Conservation (phyloP, 2,329 filamentous ascomycete species). For the Knoxdaviesia proteae region DNA sequence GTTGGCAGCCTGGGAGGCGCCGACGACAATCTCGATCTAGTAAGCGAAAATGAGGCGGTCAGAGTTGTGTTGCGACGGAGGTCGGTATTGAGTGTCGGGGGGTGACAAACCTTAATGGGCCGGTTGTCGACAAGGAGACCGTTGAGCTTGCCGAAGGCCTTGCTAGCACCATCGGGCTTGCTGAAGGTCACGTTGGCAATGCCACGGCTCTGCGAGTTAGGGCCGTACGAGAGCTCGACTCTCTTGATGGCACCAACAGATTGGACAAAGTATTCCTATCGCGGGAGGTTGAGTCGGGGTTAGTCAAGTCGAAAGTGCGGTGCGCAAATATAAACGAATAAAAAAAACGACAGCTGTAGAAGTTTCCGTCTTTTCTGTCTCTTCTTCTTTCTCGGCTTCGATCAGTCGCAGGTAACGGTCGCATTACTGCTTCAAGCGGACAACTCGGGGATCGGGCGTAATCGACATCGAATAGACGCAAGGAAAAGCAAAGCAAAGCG, state of each 20-base stretch:
- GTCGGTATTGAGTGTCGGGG: too few relatives aligned
- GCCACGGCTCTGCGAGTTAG: slow-evolving; percentile 76
- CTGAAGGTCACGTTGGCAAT: slow-evolving; percentile 77
- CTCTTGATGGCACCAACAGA: slow-evolving; percentile 79
- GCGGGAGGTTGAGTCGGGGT: slow-evolving; percentile 28
- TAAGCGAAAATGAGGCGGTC: neutral
- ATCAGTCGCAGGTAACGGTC: slow-evolving; percentile 7
- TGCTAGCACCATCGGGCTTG: slow-evolving; percentile 61
- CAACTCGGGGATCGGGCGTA: too few relatives aligned
- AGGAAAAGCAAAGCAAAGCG: too few relatives aligned
- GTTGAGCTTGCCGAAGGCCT: slow-evolving; percentile 68
- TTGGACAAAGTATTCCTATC: slow-evolving; percentile 87
- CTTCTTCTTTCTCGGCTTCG: too few relatives aligned
- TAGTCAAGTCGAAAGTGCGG: neutral
- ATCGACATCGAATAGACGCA: too few relatives aligned
- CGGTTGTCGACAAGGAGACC: slow-evolving; percentile 76
- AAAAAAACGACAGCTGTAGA: neutral
- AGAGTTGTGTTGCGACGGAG: neutral
- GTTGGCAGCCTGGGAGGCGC: slow-evolving; percentile 49
- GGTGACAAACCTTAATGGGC: slow-evolving; percentile 61
- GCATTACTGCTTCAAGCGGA: too few relatives aligned
- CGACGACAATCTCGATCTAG: slow-evolving; percentile 78
- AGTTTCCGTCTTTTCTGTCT: neutral
- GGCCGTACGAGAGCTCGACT: slow-evolving; percentile 81
- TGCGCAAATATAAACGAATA: slow-evolving; percentile 1